Percentiles rank a stretch among this genome's conserved stretches.
phyloP scores from a whole-genome alignment of 331 rosid genomes.

The Saraca asoca region DNA sequence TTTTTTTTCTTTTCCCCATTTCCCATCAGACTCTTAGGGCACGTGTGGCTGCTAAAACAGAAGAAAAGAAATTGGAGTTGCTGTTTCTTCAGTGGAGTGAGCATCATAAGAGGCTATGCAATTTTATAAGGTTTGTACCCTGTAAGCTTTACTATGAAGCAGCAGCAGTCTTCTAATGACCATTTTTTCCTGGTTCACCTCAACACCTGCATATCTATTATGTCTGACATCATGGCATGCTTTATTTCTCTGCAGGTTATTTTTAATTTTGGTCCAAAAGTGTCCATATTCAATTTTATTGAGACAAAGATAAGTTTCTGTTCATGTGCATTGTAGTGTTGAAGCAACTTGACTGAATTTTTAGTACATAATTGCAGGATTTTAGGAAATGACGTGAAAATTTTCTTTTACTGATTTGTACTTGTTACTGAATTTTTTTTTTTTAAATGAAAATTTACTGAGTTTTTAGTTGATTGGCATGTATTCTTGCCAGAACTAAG shows the following conservation, averaged over 20 bases:
- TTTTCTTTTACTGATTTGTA: slow-evolving; percentile 23
- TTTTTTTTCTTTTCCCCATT: slow-evolving; percentile 13
- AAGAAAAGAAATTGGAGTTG: slow-evolving; percentile 95
- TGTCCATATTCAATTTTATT: slow-evolving; percentile 99
- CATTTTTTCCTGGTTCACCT: slow-evolving; percentile 24
- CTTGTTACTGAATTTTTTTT: not conserved
- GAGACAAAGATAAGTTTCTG: slow-evolving; percentile 98
- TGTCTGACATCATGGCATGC: slow-evolving; percentile 35
- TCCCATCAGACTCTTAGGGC: slow-evolving; percentile 80
- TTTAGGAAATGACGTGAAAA: slow-evolving; percentile 41
- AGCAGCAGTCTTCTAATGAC: slow-evolving; percentile 7
- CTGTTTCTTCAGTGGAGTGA: slow-evolving; percentile 97
- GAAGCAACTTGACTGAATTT: slow-evolving; percentile 65
- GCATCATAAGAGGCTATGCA: slow-evolving; percentile 88
- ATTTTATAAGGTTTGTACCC: slow-evolving; percentile 78
- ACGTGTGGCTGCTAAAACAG: slow-evolving; percentile 95
- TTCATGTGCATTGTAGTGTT: slow-evolving; percentile 68
- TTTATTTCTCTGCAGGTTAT: slow-evolving; percentile 70
- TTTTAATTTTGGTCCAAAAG: slow-evolving; percentile 97
- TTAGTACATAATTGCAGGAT: slow-evolving; percentile 52
- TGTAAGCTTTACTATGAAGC: slow-evolving; percentile 16
- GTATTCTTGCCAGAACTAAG: slow-evolving; percentile 66
- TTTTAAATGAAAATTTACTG: no score
- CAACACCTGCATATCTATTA: slow-evolving; percentile 25
- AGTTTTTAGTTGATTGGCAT: slow-evolving; percentile 11